Evolutionary conservation across 2,329 filamentous ascomycete genomes (phyloP), one percentile per base, ranked within the genome.

Genomic region (Fusarium foetens): DNA sequence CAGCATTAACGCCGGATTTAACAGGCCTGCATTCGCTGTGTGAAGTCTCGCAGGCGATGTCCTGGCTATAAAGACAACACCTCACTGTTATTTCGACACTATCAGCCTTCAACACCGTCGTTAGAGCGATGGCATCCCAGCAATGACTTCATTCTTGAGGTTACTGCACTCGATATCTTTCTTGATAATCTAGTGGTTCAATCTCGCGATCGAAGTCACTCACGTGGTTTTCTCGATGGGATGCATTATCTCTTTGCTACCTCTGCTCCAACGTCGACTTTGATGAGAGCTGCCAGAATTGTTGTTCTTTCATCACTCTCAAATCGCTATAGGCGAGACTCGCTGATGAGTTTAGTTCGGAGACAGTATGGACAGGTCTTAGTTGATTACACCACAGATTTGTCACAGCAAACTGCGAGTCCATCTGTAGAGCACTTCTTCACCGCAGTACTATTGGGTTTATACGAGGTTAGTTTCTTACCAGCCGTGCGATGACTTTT

Each of bases 201-300:
- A 2, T 51, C 63, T 6, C 43, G 41, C 2, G 51, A 66, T 35
- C 27, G 42, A 5, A 58, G 17, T 5, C 21, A 66, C n/a, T 66
- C 63, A 7, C 49, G 61, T 3, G 63, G 63, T 4, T 66, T 66
- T 12, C 49, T 66, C 2, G 63, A 66, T 45, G 63, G 63, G 2
- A 66, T 66, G 61, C 63, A 66, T 12, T 19, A 29, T 35, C 45
- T 42, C 6, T 66, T 66, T 13, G 51, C 51, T 23, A 42, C 33
- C 1, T 66, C 62, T 9, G 3, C 38, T 19, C 27, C 63, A 2
- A 29, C 16, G 4, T 66, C 63, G 5, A 58, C 62, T 6, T 16
- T 66, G 11, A 29, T 66, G 29, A 35, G 61, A 29, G 63, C 63
- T 23, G 63, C 63, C 21, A 66, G 38, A 39, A 23, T 66, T 19